Base-by-base conservation (phyloP, 1,284 basidiomycete species). In the Melampsora abietis-canadensis region DNA sequence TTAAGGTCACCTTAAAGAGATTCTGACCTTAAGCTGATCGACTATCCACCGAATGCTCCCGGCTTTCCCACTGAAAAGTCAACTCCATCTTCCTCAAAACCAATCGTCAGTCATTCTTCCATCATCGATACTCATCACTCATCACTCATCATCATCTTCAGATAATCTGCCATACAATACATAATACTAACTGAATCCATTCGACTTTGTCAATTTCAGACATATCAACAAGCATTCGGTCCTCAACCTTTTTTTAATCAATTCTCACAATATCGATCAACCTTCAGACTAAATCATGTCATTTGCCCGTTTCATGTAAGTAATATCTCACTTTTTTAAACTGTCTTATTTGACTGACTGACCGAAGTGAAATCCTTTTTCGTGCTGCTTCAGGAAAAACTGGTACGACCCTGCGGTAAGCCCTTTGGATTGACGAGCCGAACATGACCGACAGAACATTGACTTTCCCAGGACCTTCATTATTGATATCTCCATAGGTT, bases 401-500 rank as follows among this genome's bases (percentile, higher is more conserved):
- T 70, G 68, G 68, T 70, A 70, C 30, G 68, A 70, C 27, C 68
- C 68, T 15, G 68, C 68, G 12, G 68, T 70, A 64, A 64, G 60
- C 19, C 51, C 14, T 21, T 19, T 27, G 14, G 24, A 62, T 34
- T 19, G 8, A n/a, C 8, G 19, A 37, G 21, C 19, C 8, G 10
- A n/a, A 24, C n/a, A 19, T 62, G 24, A 37, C 14, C 60, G 0
- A 27, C 60, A 27, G 19, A 62, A 40, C 40, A 40, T 40, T 40
- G 14, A 40, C 14, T 62, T 37, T 62, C 7, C 27, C 1, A 57
- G 17, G 12, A 0, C 5, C 37, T 62, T 30, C 4, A 2, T 19
- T n/a, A n/a, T 27, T n/a, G 19, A 2, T 34, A 27, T 30, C 34
- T 2, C 60, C 5, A 27, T 19, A 31, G 60, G 34, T 31, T 8